A percentile compares a stretch with the other conserved stretches of the same genome.
Conservation (phyloP, 805 yeast genomes). For the Candida maltosa region DNA sequence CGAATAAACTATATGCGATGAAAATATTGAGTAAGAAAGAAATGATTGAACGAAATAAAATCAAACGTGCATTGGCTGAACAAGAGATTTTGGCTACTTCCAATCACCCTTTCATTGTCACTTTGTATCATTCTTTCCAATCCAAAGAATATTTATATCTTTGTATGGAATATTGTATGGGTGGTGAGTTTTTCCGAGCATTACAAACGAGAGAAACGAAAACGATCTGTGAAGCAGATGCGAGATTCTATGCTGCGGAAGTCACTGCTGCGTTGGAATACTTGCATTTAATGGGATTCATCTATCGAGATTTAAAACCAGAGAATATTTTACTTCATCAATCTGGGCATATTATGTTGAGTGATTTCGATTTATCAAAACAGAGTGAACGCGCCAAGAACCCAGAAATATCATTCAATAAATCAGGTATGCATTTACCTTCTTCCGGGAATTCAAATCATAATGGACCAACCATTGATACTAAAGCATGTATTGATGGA, state of each 20-base stretch:
- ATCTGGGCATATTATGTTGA: conserved; percentile 96
- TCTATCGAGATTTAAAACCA: conserved; percentile 94
- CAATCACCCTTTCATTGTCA: conserved; percentile 95
- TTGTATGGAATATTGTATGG: conserved; percentile 99
- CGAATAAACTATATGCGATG: conserved; percentile 84
- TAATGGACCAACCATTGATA: conserved; percentile 67
- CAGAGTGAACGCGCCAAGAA: conserved; percentile 75
- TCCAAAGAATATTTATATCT: conserved; percentile 85
- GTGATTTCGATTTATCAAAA: conserved; percentile 93
- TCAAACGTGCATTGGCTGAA: conserved; percentile 92
- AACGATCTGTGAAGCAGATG: conserved; percentile 84
- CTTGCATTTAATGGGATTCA: conserved; percentile 93
- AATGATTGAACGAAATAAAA: conserved; percentile 92
- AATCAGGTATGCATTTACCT: conserved; percentile 8
- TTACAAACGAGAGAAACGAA: conserved; percentile 85
- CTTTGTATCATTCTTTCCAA: conserved; percentile 94
- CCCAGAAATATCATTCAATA: conserved; percentile 59
- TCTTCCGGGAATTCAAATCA: conserved; percentile 23
- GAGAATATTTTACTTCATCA: conserved; percentile 93
- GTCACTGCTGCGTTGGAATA: conserved; percentile 97
- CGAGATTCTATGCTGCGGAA: conserved; percentile 92
- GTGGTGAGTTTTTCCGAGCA: conserved; percentile 97
- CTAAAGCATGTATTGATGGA: conserved; percentile 92
- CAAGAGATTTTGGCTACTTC: conserved; percentile 94
- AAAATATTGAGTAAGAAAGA: conserved; percentile 86